Evolutionary conservation across 257 asterid genomes (phyloP), one percentile per base, ranked within the genome.

Genomic region (Voacanga thouarsii): DNA sequence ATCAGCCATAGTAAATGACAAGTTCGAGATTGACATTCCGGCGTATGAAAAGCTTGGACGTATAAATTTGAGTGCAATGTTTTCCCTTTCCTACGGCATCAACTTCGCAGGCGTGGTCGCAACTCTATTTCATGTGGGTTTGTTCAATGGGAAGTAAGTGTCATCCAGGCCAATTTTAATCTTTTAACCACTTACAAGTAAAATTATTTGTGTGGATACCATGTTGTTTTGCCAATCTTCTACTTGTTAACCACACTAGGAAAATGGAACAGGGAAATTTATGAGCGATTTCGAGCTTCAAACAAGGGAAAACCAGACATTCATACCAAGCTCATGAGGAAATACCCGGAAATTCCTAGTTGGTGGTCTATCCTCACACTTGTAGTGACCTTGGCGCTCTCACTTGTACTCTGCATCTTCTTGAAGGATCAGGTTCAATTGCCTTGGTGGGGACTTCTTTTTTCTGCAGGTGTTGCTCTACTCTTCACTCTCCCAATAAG

Each of bases 401-500:
- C 96, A 3, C 84, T 94, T 6, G 60, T 66, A 1, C 87, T 90
- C 2, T 90, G 96, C 72, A 83, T 86, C 47, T 83, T 88, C 88
- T 79, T 88, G 92, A 88, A 86, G 21, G 80, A 87, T 37, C 81
- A 93, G 51, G 88, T 93, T 64, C 98, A 93, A 75, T 30, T 92
- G 53, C 96, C 98, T 5, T 90, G 96, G 97, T 93, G 98, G 98
- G 96, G 92, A 6, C 90, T 93, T 9, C 14, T 93, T 12, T 67
- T 89, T 3, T 79, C 97, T 0, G 82, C 85, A 0, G 84, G 41
- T 6, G 53, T 92, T 2, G 91, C 97, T 0, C 51, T 89, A 7
- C 0, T 84, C 24, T 93, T 90, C 47, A 93, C 97, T 9, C 89
- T 93, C 63, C 98, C 98, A 0, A 84, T 90, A 37, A 86, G 92